Evolutionary conservation across 73 alveolate genomes (phyloP), one percentile per base, ranked within the genome.

Genomic region (Effrenium voratum): DNA sequence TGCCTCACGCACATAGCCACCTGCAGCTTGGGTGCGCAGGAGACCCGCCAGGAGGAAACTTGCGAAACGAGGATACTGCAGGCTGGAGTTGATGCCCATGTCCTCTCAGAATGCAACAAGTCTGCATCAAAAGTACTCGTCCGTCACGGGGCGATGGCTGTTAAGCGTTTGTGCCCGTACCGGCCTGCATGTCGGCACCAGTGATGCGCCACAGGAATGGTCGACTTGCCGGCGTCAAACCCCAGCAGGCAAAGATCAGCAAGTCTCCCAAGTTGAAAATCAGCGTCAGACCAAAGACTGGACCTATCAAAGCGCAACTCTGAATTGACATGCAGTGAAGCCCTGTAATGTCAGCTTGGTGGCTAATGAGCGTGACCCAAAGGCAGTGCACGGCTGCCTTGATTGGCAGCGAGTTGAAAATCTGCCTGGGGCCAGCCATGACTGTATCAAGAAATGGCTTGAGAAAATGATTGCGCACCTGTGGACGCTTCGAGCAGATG

Each of bases 361-460:
- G 43, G 55, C 97, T 90, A 28, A 90, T 90, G 32, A 90, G 34
- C 76, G 66, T 87, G 36, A 90, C 68, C 97, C 97, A 90, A 36
- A 90, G 87, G 87, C 97, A 90, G 76, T 90, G 97, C 55, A 90
- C 97, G 15, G 97, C 97, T 24, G 97, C 97, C 40, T 90, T 90
- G 97, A 90, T 70, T 30, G 97, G 77, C 72, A 90, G 46, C 6
- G 97, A 90, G 28, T 46, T 90, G 75, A 90, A 90, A 55, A 90
- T 90, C 36, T 90, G 97, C 87, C 97, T 90, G 44, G 87, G 5
- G n/a, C 24, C 47, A 36, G 36, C 47, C 30, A n/a, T 13, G 63
- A 52, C 63, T 52, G 63, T 52, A 52, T 12, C 8, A 52, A 12
- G 40, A 66, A 66, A 66, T 24, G 79, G n/a, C 36, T 63, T 26